These are phyloP conservation scores for Ceratocystiopsis sp. DNA, from an alignment of 2,329 filamentous ascomycete genomes.

Conservation along the genomic window DNA sequence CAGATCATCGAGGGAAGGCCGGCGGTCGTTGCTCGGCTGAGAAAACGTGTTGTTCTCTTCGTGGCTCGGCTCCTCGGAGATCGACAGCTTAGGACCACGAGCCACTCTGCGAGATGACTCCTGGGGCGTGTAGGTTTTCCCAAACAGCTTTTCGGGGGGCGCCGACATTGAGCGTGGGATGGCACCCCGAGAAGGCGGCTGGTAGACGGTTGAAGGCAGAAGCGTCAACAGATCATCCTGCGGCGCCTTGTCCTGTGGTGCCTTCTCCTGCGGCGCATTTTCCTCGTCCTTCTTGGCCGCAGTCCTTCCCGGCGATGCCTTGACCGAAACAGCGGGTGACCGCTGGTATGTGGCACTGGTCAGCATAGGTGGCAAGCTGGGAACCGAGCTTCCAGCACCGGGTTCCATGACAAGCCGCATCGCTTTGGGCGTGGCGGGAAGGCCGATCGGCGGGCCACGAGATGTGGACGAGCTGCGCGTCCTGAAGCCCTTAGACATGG, in stretches of 20 bases:
- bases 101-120: not conserved
- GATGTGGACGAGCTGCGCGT: constrained; percentile 32
- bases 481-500: constrained; percentile 6
- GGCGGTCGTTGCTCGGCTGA: constrained; percentile 12
- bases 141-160: constrained; percentile 21
- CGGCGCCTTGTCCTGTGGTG: constrained; percentile 5
- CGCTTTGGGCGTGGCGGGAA: constrained; percentile 82
- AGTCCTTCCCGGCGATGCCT: constrained; percentile 9
- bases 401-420: constrained; percentile 66
- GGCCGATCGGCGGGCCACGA: constrained; percentile 42
- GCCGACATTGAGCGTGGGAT: constrained; percentile 48
- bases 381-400: constrained; percentile 21
- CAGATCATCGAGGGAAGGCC: constrained; percentile 31
- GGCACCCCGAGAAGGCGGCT: constrained; percentile 27
- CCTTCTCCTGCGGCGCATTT: constrained; percentile 7
- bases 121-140: not conserved
- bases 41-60: not conserved
- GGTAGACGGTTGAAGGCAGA: constrained; percentile 43
- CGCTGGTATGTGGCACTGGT: constrained; percentile 22
- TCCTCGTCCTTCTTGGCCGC: constrained; percentile 16
- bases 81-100: constrained; percentile 3
- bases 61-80: not conserved
- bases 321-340: constrained; percentile 11
- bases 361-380: constrained; percentile 36
- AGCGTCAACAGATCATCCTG: constrained; percentile 22